phyloP scores from a whole-genome alignment of 768 basidiomycete genomes.

The Amanita thiersii region DNA sequence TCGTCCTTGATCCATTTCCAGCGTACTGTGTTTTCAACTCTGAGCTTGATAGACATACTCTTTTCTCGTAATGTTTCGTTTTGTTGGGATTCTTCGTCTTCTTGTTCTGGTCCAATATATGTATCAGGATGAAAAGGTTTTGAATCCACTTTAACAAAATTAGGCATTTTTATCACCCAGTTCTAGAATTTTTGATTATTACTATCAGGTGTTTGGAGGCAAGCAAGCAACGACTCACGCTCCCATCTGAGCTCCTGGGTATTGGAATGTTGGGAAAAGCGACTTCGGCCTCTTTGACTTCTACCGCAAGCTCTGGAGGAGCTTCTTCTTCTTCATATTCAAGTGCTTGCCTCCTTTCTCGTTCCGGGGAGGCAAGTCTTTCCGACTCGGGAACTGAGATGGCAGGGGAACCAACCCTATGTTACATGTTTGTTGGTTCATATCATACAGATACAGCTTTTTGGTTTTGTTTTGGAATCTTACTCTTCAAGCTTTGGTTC shows the following conservation, averaged over 20 bases:
- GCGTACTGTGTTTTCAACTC: slow-evolving; percentile 89
- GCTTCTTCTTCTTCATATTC: slow-evolving; percentile 81
- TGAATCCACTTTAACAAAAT: slow-evolving; percentile 83
- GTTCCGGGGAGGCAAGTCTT: slow-evolving; percentile 49
- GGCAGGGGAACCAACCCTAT: slow-evolving; percentile 33
- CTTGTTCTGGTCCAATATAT: slow-evolving; percentile 77
- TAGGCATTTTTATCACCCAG: slow-evolving; percentile 93
- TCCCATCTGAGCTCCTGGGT: slow-evolving; percentile 71
- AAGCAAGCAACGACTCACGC: slow-evolving; percentile 40
- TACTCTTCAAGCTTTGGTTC: slow-evolving; percentile 45
- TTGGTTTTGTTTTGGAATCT: slow-evolving; percentile 13
- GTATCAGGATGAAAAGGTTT: slow-evolving; percentile 86
- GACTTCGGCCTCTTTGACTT: slow-evolving; percentile 62
- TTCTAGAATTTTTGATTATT: slow-evolving; percentile 34
- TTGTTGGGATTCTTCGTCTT: slow-evolving; percentile 52
- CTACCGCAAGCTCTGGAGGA: slow-evolving; percentile 43
- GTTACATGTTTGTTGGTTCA: slow-evolving; percentile 12
- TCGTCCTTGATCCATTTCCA: slow-evolving; percentile 91
- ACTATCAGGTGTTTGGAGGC: not conserved
- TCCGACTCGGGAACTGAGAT: slow-evolving; percentile 57
- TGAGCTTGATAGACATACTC: slow-evolving; percentile 78
- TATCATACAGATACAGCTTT: slow-evolving; percentile 9
- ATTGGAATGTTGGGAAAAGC: slow-evolving; percentile 84
- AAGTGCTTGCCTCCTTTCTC: slow-evolving; percentile 57
- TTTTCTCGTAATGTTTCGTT: slow-evolving; percentile 62